phyloP scores from a whole-genome alignment of 23 red algal species.

The Agarophyton chilense region DNA sequence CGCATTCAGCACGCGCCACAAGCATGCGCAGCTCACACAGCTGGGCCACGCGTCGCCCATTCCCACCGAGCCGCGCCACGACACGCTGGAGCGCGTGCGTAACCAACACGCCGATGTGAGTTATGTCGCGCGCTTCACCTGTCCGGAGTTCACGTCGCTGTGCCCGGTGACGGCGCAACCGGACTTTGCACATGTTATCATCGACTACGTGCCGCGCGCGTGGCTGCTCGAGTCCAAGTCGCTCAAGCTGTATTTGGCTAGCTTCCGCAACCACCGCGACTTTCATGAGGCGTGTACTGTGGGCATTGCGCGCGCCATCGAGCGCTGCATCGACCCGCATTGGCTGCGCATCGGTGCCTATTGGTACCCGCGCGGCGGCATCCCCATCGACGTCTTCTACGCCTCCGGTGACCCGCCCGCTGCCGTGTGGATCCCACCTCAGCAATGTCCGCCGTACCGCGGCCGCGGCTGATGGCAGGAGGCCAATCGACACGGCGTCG shows the following conservation, averaged over 20 bases:
- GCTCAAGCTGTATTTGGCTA: conserved; percentile 93
- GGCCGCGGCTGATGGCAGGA: conserved; percentile 71
- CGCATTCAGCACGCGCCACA: neutral
- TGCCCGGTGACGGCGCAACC: conserved; percentile 96
- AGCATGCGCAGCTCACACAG: neutral
- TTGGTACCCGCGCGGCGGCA: conserved; percentile 99
- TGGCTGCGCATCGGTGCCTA: conserved; percentile 97
- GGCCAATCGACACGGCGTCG: too few species aligned
- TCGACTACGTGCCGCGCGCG: conserved; percentile 91
- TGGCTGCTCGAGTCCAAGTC: conserved; percentile 97
- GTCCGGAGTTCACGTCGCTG: conserved; percentile 97
- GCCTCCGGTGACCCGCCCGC: conserved; percentile 75
- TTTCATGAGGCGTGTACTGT: conserved; percentile 99
- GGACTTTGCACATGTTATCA: conserved; percentile 97
- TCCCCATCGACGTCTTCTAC: conserved; percentile 99
- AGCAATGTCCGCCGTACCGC: conserved; percentile 80
- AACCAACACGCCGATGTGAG: conserved; percentile 64
- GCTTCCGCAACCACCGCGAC: conserved; percentile 97
- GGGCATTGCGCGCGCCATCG: conserved; percentile 62
- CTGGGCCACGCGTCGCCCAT: neutral
- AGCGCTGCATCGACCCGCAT: conserved; percentile 54
- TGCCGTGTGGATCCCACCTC: conserved; percentile 93
- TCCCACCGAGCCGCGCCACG: conserved; percentile 60
- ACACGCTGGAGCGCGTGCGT: conserved; percentile 84
- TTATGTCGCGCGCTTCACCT: conserved; percentile 91